phyloP scores from a whole-genome alignment of 2,329 filamentous ascomycete genomes.

The Botryosphaeria dothidea region DNA sequence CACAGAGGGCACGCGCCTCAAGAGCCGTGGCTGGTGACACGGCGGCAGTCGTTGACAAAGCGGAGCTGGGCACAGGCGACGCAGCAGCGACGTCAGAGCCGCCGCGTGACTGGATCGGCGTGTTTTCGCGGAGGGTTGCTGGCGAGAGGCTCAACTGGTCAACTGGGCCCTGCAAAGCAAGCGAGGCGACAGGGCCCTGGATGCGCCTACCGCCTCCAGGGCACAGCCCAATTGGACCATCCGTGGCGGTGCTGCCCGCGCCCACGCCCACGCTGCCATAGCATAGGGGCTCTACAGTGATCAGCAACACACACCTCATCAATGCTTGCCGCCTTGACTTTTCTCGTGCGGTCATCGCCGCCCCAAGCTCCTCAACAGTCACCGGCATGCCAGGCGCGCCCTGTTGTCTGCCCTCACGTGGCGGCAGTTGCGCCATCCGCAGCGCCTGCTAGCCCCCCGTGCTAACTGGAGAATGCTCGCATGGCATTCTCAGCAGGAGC shows the following conservation, averaged over 20 bases:
- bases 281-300: not conserved
- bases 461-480: not conserved
- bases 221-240: too few species aligned
- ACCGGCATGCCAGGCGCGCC: not conserved
- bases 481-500: constrained; percentile 12
- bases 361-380: not conserved
- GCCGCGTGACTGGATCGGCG: not conserved
- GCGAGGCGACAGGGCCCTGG: not conserved
- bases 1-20: not conserved
- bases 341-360: not conserved
- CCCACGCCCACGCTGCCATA: not conserved
- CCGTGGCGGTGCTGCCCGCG: too few species aligned
- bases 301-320: constrained; percentile 5
- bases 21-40: not conserved
- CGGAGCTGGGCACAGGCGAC: not conserved
- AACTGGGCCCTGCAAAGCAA: not conserved
- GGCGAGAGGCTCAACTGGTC: not conserved
- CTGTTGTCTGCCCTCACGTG: not conserved
- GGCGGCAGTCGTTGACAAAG: not conserved
- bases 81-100: constrained; percentile 5
- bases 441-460: not conserved
- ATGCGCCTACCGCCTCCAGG: too few species aligned
- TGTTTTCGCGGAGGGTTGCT: not conserved
- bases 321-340: not conserved
- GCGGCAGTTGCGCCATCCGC: not conserved